Conservation (phyloP, 2,329 filamentous ascomycete genomes). For the Aureobasidium sp. region DNA sequence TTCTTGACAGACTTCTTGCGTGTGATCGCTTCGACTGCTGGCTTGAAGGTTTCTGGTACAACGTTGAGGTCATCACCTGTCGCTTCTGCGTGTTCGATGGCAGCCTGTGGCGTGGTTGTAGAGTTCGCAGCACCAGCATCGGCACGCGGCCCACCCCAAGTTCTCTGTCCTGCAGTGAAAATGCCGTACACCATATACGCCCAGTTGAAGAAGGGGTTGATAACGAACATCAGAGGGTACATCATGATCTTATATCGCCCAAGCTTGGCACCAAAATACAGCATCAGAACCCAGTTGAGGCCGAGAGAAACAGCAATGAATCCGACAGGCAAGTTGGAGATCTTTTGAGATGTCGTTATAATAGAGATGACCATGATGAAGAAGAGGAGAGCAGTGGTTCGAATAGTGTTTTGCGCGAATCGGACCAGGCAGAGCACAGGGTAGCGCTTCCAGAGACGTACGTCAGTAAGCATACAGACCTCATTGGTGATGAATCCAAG, state of each 20-base stretch:
- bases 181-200: conserved; percentile 96
- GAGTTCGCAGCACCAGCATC: conserved; percentile 77
- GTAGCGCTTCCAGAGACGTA: conserved; percentile 84
- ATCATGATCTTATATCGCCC: conserved; percentile 89
- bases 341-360: conserved; percentile 71
- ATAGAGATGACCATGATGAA: conserved; percentile 88
- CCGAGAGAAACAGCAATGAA: conserved; percentile 91
- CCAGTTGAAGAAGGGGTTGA: conserved; percentile 98
- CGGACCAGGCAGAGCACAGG: conserved; percentile 78
- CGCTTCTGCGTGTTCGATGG: conserved; percentile 71
- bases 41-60: conserved; percentile 74
- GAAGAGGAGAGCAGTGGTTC: conserved; percentile 87
- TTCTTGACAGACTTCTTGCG: conserved; percentile 37
- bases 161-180: conserved; percentile 86
- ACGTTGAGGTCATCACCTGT: conserved; percentile 84
- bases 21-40: conserved; percentile 44
- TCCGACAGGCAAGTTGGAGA: conserved; percentile 75
- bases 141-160: conserved; percentile 89
- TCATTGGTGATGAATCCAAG: conserved; percentile 97
- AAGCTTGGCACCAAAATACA: conserved; percentile 86
- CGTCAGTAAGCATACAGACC: conserved; percentile 94
- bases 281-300: conserved; percentile 90
- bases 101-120: conserved; percentile 69
- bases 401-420: conserved; percentile 93
- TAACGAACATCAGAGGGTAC: conserved; percentile 88